These are phyloP conservation scores for Ustilago curta DNA, from an alignment of 1,284 basidiomycete genomes.

Conservation along the genomic window DNA sequence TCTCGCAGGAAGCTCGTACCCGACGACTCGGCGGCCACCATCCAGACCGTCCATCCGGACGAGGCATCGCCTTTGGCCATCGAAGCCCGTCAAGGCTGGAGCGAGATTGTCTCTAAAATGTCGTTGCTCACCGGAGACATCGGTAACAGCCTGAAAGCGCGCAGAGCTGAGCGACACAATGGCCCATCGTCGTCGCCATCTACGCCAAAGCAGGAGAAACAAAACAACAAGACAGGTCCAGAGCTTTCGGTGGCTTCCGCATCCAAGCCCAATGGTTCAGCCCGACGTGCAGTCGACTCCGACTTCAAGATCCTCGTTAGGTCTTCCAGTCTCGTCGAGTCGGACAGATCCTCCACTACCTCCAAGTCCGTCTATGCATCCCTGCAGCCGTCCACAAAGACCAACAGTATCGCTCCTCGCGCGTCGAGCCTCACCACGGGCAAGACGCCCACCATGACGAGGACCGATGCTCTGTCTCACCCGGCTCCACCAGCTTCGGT, in stretches of 20 bases:
- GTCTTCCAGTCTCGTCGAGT: constrained; percentile 37
- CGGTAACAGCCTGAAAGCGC: constrained; percentile 13
- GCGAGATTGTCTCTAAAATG: constrained; percentile 54
- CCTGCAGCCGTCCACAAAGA: constrained; percentile 20
- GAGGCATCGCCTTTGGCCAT: constrained; percentile 33
- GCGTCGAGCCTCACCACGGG: constrained; percentile 27
- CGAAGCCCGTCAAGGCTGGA: constrained; percentile 58
- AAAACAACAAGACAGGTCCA: neutral
- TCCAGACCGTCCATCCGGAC: constrained; percentile 30
- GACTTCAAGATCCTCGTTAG: constrained; percentile 36
- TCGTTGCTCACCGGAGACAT: constrained; percentile 35
- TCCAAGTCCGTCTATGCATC: constrained; percentile 32
- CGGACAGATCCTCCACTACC: constrained; percentile 28
- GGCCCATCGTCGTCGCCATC: constrained; percentile 5
- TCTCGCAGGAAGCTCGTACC: constrained; percentile 24
- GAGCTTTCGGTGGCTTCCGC: neutral
- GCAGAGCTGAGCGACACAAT: constrained; percentile 19
- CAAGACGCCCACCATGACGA: constrained; percentile 33
- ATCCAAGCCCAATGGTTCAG: constrained; percentile 5
- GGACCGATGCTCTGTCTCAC: constrained; percentile 43
- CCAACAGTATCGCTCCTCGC: constrained; percentile 26
- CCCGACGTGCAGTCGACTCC: constrained; percentile 7
- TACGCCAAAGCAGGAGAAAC: neutral
- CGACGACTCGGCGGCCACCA: constrained; percentile 27
- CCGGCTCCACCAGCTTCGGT: constrained; percentile 53